These are phyloP conservation scores for Fraxinus excelsior DNA, from an alignment of 257 asterid genomes.

Conservation along the genomic window DNA sequence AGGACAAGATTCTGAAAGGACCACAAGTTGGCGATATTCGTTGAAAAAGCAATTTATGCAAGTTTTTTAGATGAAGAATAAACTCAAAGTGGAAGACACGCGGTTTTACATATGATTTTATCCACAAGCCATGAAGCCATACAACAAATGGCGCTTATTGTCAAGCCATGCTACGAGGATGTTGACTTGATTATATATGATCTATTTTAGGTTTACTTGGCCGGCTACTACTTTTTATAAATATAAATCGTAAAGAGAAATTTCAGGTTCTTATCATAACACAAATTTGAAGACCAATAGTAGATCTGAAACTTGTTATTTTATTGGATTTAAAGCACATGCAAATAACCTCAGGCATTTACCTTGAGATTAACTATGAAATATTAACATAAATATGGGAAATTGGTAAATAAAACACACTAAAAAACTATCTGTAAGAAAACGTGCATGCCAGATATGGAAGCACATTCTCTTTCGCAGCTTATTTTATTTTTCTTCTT, in stretches of 20 bases:
- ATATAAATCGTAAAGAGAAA: background rate
- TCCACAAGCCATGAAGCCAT: background rate
- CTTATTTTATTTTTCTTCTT: conserved; percentile 11
- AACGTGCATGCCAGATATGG: background rate
- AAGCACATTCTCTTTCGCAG: background rate
- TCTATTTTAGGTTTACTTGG: background rate
- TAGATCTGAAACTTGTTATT: conserved; percentile 7
- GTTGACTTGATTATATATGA: too few relatives aligned
- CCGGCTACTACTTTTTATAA: background rate
- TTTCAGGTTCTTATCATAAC: too few relatives aligned
- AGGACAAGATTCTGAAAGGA: background rate
- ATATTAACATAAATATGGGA: conserved; percentile 9
- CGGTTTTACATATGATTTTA: background rate
- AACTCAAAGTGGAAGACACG: background rate
- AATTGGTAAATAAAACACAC: conserved; percentile 18
- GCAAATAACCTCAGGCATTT: conserved; percentile 16
- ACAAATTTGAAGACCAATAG: conserved; percentile 5
- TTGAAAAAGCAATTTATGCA: background rate
- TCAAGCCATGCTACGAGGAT: background rate
- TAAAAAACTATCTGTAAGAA: background rate
- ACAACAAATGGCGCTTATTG: background rate
- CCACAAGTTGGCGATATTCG: background rate
- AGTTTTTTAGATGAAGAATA: background rate
- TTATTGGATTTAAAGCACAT: conserved; percentile 3
- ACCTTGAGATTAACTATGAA: conserved; percentile 13